Percentiles rank a stretch among this genome's conserved stretches.
Evolutionary conservation across 2,329 filamentous ascomycete genomes (phyloP).

Genomic region (Botrytis squamosa): DNA sequence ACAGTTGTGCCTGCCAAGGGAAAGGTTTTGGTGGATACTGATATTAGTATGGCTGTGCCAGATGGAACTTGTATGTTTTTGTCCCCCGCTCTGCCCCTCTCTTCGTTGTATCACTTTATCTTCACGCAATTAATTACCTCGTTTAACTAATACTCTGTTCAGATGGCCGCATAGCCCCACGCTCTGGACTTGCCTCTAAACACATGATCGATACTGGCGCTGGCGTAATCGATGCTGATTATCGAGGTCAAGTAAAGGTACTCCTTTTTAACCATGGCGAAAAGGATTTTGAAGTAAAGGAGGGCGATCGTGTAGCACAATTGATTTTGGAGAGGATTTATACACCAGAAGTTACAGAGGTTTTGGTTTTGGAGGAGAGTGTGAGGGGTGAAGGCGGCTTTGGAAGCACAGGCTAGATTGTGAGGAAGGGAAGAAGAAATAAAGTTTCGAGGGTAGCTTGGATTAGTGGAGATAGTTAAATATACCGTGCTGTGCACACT

Average conservation of each 20-base stretch:
- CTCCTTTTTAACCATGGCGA: constrained; percentile 92
- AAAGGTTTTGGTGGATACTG: constrained; percentile 85
- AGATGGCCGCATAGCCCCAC: constrained; percentile 89
- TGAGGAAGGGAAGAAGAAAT: not conserved
- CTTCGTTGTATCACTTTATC: not conserved
- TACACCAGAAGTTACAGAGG: constrained; percentile 88
- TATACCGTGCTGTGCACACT: constrained; percentile 1
- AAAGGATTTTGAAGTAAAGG: constrained; percentile 74
- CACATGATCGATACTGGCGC: constrained; percentile 96
- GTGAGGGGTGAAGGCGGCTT: constrained; percentile 89
- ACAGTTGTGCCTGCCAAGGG: constrained; percentile 77
- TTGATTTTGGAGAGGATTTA: constrained; percentile 92
- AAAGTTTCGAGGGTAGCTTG: constrained; percentile 5
- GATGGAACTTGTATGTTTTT: constrained; percentile 75
- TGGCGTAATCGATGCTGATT: constrained; percentile 96
- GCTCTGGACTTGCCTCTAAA: constrained; percentile 88
- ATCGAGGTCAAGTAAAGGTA: constrained; percentile 90
- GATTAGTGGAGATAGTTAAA: not conserved
- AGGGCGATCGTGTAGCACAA: constrained; percentile 90
- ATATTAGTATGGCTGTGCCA: constrained; percentile 87
- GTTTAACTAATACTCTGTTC: not conserved
- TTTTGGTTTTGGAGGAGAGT: constrained; percentile 83
- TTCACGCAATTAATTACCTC: not conserved
- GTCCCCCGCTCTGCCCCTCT: not conserved
- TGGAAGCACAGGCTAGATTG: constrained; percentile 70